Evolutionary conservation across 176 grass and related monocot species (phyloP), one percentile per base, ranked within the genome.

Genomic region (Elymus sibiricus): DNA sequence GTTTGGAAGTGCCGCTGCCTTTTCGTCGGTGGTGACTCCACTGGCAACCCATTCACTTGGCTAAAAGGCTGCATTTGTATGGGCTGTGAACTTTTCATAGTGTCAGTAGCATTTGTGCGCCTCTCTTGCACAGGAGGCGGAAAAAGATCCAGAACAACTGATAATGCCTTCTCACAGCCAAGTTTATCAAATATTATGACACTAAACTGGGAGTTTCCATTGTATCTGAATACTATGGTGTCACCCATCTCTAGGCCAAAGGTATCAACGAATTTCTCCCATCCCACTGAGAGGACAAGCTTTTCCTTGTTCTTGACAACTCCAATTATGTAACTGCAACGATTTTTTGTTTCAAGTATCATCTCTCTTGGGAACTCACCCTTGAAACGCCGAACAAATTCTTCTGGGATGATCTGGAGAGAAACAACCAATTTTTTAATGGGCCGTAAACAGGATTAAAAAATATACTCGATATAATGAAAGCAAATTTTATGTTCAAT

Each of bases 361-460:
- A 77, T 35, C 19, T 77, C 74, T 58, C 9, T 28, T 32, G 47
- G 74, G n/a, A 77, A 35, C 28, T 34, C 47, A 10, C 47, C 49
- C 74, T 77, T 77, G 25, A 77, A 77, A 77, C 47, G 74, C 49
- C 31, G 5, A 28, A 77, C 49, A 58, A 77, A 77, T 77, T 77
- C 74, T 56, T 77, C 49, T 14, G 28, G 49, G 29, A 77, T 13
- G 47, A n/a, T 56, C 74, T 77, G 74, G 46, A 77, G 47, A 53
- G 28, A 77, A 77, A 51, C 17, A 77, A 56, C 28, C 21, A 55
- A 19, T 34, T 6, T 55, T 55, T 55, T 77, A 34, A 21, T 34
- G 28, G 27, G 29, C 7, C 5, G 2, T 77, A 22, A 34, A 55
- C 74, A 34, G 11, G 28, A 76, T 40, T 14, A 24, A 42, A 42